Percentiles rank a stretch among this genome's conserved stretches.
Conservation (phyloP, 2,329 filamentous ascomycete species). For the Periconia sp. region DNA sequence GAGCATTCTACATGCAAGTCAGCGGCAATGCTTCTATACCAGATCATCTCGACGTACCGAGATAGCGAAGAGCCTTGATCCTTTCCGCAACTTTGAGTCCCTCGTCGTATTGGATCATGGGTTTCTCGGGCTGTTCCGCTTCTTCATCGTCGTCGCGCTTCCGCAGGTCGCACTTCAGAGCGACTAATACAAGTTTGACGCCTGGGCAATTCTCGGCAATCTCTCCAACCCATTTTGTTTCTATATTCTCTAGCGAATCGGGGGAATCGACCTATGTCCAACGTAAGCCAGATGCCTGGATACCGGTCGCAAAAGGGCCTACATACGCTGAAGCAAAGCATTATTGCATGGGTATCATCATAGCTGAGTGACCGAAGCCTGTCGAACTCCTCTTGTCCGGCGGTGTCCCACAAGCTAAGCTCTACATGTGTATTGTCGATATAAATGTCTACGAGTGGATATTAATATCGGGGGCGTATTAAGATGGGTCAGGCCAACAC, state of each 20-base stretch:
- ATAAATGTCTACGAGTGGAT: constrained; percentile 76
- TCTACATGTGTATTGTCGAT: constrained; percentile 98
- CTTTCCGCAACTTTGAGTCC: constrained; percentile 88
- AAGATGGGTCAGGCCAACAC: constrained; percentile 39
- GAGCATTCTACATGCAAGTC: constrained; percentile 75
- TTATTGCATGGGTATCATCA: constrained; percentile 97
- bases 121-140: constrained; percentile 52
- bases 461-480: constrained; percentile 11
- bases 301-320: neutral
- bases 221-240: constrained; percentile 97
- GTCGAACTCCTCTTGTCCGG: constrained; percentile 98
- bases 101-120: constrained; percentile 87
- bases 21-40: neutral
- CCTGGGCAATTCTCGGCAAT: constrained; percentile 97
- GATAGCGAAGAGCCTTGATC: constrained; percentile 90
- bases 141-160: constrained; percentile 72
- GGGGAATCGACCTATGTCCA: constrained; percentile 76
- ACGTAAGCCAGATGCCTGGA: constrained; percentile 9
- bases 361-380: constrained; percentile 93
- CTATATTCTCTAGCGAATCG: constrained; percentile 96
- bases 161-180: constrained; percentile 94
- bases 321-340: constrained; percentile 86
- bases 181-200: constrained; percentile 92
- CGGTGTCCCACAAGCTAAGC: constrained; percentile 96
- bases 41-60: constrained; percentile 59